phyloP scores from a whole-genome alignment of 116 monocot genomes.

The Papilionanthe hybrid region DNA sequence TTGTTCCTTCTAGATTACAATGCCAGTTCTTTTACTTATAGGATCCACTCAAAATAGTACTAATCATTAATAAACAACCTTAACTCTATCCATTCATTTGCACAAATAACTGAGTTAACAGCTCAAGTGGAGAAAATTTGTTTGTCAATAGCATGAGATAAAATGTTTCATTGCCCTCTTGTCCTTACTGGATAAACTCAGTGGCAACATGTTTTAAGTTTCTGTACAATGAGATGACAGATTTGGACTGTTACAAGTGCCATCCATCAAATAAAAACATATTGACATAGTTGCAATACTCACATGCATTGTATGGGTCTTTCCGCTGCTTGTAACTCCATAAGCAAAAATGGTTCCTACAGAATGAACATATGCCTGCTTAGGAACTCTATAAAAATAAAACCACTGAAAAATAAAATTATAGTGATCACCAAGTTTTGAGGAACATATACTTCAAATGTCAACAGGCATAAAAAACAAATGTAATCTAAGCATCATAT shows the following conservation, averaged over 20 bases:
- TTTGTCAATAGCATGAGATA: neutral
- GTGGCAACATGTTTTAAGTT: neutral
- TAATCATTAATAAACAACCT: neutral
- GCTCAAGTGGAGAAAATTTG: neutral
- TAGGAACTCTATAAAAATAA: neutral
- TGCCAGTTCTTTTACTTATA: neutral
- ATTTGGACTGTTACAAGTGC: neutral
- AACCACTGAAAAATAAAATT: neutral
- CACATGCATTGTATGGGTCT: slow-evolving; percentile 97
- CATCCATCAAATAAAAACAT: neutral
- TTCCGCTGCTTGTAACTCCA: slow-evolving; percentile 96
- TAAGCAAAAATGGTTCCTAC: slow-evolving; percentile 97
- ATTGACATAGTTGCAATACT: slow-evolving; percentile 17
- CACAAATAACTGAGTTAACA: neutral
- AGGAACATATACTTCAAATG: neutral
- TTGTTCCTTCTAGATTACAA: neutral
- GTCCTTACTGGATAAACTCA: neutral
- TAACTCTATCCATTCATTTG: neutral
- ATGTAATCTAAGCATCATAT: neutral
- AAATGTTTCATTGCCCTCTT: neutral
- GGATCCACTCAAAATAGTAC: neutral
- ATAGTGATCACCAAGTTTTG: neutral
- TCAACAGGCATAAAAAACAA: neutral
- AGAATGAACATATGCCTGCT: neutral
- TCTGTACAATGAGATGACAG: neutral